Percentiles rank a stretch among this genome's conserved stretches.
phyloP scores from a whole-genome alignment of 306 rosid genomes.

The Hippophae rhamnoides region DNA sequence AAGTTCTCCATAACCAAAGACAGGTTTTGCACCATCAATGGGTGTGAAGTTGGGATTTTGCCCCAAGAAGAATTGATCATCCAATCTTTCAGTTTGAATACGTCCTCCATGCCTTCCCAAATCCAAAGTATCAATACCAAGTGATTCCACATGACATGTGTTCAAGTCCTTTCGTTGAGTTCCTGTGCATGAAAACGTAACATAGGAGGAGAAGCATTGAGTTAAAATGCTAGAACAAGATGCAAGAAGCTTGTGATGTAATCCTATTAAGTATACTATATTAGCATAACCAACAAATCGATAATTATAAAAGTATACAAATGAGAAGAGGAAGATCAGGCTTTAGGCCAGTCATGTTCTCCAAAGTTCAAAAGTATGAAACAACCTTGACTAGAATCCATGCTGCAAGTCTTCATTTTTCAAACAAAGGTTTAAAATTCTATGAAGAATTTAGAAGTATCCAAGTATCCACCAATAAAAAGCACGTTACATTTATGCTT shows the following conservation, averaged over 20 bases:
- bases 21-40: slow-evolving; percentile 28
- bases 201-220: neutral
- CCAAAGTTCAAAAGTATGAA: too few relatives aligned
- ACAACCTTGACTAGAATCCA: too few relatives aligned
- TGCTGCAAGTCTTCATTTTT: too few relatives aligned
- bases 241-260: neutral
- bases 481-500: neutral
- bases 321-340: too few relatives aligned
- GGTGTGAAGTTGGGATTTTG: slow-evolving; percentile 25
- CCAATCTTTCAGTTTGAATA: slow-evolving; percentile 18
- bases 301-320: neutral
- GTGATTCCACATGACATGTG: slow-evolving; percentile 24
- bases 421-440: too few relatives aligned
- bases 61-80: slow-evolving; percentile 28
- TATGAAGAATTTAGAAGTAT: too few relatives aligned
- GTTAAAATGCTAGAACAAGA: neutral
- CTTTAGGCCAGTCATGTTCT: too few relatives aligned
- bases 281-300: neutral
- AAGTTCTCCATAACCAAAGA: slow-evolving; percentile 3
- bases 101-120: slow-evolving; percentile 10
- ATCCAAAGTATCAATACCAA: slow-evolving; percentile 6
- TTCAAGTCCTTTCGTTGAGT: slow-evolving; percentile 26
- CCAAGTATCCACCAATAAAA: too few relatives aligned
- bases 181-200: slow-evolving; percentile 25
- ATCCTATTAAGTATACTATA: too few relatives aligned